phyloP scores from a whole-genome alignment of 2,329 filamentous ascomycete genomes.

The Alternaria triticina region DNA sequence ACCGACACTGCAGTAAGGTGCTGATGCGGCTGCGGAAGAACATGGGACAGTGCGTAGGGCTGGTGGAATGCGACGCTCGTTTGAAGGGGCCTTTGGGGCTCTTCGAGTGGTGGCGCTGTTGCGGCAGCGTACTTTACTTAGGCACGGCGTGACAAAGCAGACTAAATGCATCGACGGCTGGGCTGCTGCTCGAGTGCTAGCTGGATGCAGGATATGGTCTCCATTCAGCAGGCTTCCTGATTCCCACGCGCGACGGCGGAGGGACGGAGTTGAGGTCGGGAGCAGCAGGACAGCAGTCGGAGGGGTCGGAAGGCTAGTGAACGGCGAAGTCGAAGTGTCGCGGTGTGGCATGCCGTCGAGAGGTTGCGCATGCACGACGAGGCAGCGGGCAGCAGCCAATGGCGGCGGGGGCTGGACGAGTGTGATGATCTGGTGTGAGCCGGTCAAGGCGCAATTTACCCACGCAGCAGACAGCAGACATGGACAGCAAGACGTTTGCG shows the following conservation, averaged over 20 bases:
- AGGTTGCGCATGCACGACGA: constrained; percentile 34
- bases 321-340: constrained; percentile 13
- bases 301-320: constrained; percentile 3
- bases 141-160: constrained; percentile 29
- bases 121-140: constrained; percentile 14
- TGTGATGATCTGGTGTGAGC: constrained; percentile 14
- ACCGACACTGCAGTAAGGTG: constrained; percentile 37
- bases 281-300: not conserved
- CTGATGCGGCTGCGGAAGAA: constrained; percentile 38
- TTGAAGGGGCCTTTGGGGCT: constrained; percentile 22
- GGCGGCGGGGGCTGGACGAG: constrained; percentile 4
- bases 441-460: constrained; percentile 17
- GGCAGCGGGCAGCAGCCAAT: constrained; percentile 22
- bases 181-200: constrained; percentile 16
- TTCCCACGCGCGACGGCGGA: constrained; percentile 1
- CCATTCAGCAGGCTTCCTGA: constrained; percentile 24
- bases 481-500: not conserved
- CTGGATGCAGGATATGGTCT: constrained; percentile 32
- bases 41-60: constrained; percentile 38
- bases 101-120: constrained; percentile 21
- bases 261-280: not conserved
- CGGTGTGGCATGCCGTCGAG: constrained; percentile 24
- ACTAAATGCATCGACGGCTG: constrained; percentile 17
- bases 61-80: constrained; percentile 27
- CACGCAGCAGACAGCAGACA: not conserved